phyloP scores from a whole-genome alignment of 805 yeast species.

The Yarrowia sp. region DNA sequence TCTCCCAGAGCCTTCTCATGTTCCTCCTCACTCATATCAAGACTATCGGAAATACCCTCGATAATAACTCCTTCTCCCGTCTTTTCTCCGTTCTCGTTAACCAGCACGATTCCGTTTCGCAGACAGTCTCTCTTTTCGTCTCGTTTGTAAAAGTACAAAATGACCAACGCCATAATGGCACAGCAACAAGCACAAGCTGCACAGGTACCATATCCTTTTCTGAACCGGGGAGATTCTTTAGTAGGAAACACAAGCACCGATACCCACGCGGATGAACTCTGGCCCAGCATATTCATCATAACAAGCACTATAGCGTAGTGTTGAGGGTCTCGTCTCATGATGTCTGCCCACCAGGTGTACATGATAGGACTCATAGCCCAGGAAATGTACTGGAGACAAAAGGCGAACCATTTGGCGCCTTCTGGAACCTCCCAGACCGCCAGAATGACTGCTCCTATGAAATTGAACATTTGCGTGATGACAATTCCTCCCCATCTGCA shows the following conservation, averaged over 20 bases:
- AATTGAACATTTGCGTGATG: not conserved
- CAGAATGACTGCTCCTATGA: not conserved
- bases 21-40: not conserved
- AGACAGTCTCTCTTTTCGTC: conserved; percentile 48
- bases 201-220: conserved; percentile 32
- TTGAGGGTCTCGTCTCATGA: conserved; percentile 47
- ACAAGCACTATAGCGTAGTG: conserved; percentile 50
- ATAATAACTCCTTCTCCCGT: not conserved
- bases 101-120: conserved; percentile 44
- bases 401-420: not conserved
- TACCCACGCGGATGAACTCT: conserved; percentile 52
- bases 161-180: conserved; percentile 37
- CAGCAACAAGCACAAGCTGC: conserved; percentile 28
- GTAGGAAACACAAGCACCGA: conserved; percentile 44
- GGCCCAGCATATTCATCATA: conserved; percentile 49
- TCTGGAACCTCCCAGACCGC: conserved; percentile 2
- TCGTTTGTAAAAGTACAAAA: conserved; percentile 51
- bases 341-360: not conserved
- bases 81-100: not conserved
- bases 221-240: conserved; percentile 33
- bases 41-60: not conserved
- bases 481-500: conserved; percentile 13
- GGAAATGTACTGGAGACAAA: not conserved
- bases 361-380: not conserved
- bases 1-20: not conserved